phyloP scores from a whole-genome alignment of 2,329 filamentous ascomycete species.

The Sclerotinia borealis region DNA sequence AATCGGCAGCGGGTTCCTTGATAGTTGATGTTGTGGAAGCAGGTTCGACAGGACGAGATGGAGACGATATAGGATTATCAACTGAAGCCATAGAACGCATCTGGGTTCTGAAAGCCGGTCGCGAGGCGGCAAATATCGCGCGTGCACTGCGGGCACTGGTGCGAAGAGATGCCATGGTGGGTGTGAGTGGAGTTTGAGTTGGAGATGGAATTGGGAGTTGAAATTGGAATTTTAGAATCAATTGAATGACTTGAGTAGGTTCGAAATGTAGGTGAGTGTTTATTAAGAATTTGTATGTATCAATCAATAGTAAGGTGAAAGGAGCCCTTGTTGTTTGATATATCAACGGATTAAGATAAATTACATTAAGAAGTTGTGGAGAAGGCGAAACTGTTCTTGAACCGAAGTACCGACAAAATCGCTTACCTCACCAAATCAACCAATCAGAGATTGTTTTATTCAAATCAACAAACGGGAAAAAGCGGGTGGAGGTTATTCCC shows the following conservation, averaged over 20 bases:
- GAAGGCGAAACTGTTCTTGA: constrained; percentile 12
- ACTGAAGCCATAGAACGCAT: constrained; percentile 16
- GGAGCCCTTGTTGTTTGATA: not conserved
- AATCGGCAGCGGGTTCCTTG: constrained; percentile 44
- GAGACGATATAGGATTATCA: constrained; percentile 2
- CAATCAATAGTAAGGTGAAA: not conserved
- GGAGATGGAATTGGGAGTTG: no score
- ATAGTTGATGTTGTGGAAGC: constrained; percentile 28
- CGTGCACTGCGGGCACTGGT: constrained; percentile 13
- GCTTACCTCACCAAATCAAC: constrained; percentile 5
- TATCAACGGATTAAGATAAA: not conserved
- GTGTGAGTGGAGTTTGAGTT: not conserved
- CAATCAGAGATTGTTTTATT: constrained; percentile 10
- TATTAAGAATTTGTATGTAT: constrained; percentile 4
- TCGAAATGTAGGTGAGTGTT: not conserved
- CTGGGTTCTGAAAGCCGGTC: constrained; percentile 14
- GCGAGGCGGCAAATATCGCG: constrained; percentile 15
- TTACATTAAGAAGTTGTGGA: constrained; percentile 5
- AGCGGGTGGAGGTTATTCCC: constrained; percentile 11
- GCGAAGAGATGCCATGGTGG: constrained; percentile 16
- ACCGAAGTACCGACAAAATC: constrained; percentile 2
- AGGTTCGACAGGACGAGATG: constrained; percentile 20
- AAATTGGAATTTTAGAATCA: not conserved
- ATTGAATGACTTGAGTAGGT: not conserved
- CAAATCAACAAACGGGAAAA: constrained; percentile 12